Base-by-base conservation (phyloP, 306 rosid genomes). In the Lagenaria siceraria region DNA sequence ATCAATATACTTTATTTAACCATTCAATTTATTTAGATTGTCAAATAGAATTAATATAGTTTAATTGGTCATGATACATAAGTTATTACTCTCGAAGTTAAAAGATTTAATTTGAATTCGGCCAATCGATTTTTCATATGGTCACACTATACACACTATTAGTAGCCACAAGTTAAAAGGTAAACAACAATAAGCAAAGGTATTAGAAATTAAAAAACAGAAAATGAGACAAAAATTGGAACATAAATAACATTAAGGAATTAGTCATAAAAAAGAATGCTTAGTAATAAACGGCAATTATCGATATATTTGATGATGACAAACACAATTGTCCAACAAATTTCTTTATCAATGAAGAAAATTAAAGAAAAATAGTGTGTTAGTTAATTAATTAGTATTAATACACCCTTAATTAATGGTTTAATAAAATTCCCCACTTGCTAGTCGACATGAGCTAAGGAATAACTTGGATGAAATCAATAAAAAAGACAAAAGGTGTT, bases 401-500 rank as follows among this genome's bases (percentile, higher is more conserved):
- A 14, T 29, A 6, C 29, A 61, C 40, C 3, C 21, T 61, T 61
- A 61, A 61, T 15, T 61, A 61, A 61, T 29, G 21, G 2, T 29
- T 29, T 31, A 62, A 31, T 62, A 15, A 62, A 25, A 29, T 14
- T 61, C 15, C 68, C 68, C 68, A 62, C 68, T 62, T 29, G 68
- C 68, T 62, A 62, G 19, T 62, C 42, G 68, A 62, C 68, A 62
- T 62, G 42, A 62, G 68, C 68, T 62, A 62, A 62, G 68, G 68
- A 62, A 62, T 14, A 31, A 6, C 12, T 62, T 31, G 42, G 68
- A 62, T 62, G 42, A 62, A 62, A 29, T 29, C 68, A 62, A 62
- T 62, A 7, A 5, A 62, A 62, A 62, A 31, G 68, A 62, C 68
- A 62, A 62, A 62, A 29, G 42, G 68, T 31, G 68, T 62, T 62